phyloP scores from a whole-genome alignment of 495 filamentous ascomycete genomes.

The Aspergillus funiculosus region DNA sequence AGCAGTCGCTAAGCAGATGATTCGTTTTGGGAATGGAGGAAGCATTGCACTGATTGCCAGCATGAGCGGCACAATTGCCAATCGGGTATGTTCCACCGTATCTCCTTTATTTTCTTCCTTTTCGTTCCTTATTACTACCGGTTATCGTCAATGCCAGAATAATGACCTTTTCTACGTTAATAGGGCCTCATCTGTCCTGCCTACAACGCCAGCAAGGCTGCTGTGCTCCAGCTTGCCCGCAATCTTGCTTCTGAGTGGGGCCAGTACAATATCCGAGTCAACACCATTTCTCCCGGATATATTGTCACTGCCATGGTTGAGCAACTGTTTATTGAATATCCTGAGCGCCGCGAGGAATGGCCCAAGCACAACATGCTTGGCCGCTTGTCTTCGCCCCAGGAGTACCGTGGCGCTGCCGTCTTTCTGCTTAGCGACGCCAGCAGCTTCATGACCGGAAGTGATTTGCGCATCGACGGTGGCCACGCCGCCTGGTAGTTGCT shows the following conservation, averaged over 20 bases:
- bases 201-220: slow-evolving; percentile 90
- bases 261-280: slow-evolving; percentile 79
- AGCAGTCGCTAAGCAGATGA: slow-evolving; percentile 69
- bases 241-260: slow-evolving; percentile 92
- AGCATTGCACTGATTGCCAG: slow-evolving; percentile 67
- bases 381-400: slow-evolving; percentile 68
- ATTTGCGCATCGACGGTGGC: slow-evolving; percentile 77
- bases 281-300: slow-evolving; percentile 92
- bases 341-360: slow-evolving; percentile 73
- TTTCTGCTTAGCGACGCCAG: slow-evolving; percentile 84
- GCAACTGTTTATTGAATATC: slow-evolving; percentile 65
- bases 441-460: slow-evolving; percentile 78
- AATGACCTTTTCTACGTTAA: background rate
- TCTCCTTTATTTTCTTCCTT: slow-evolving; percentile 9
- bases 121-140: background rate
- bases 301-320: slow-evolving; percentile 91
- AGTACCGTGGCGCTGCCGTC: slow-evolving; percentile 75
- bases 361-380: slow-evolving; percentile 85
- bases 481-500: slow-evolving; percentile 66
- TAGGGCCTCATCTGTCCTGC: slow-evolving; percentile 69
- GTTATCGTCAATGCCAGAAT: background rate
- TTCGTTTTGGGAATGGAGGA: slow-evolving; percentile 63
- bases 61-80: slow-evolving; percentile 69
- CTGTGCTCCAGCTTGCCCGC: slow-evolving; percentile 74
- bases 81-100: slow-evolving; percentile 52